phyloP scores from a whole-genome alignment of 257 asterid species.

The Solanum lycopersicoides region DNA sequence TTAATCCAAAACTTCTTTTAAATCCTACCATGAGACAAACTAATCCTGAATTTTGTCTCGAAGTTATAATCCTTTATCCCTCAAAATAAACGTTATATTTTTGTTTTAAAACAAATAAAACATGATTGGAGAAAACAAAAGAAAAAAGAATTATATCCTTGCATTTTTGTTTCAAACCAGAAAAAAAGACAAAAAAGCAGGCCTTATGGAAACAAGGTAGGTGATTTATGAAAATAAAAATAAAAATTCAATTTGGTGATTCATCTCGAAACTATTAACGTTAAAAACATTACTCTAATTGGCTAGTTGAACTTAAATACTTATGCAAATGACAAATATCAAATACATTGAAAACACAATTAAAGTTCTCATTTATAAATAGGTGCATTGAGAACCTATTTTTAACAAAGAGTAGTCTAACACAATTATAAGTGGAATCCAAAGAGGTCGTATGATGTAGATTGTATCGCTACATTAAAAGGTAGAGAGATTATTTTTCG shows the following conservation, averaged over 20 bases:
- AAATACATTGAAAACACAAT: too few relatives aligned
- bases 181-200: background rate
- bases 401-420: too few relatives aligned
- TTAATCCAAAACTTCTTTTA: background rate
- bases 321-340: too few relatives aligned
- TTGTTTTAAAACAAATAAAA: background rate
- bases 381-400: too few relatives aligned
- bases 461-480: accelerated
- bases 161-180: background rate
- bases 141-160: background rate
- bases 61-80: background rate
- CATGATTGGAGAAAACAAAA: background rate
- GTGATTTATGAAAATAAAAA: accelerated
- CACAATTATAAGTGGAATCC: too few relatives aligned
- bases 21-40: background rate
- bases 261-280: too few relatives aligned
- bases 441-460: too few relatives aligned
- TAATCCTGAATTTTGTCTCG: background rate
- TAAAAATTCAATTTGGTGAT: too few relatives aligned
- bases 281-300: too few relatives aligned
- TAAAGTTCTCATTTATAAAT: too few relatives aligned
- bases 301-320: too few relatives aligned
- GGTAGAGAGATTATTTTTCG: too few relatives aligned
- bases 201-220: background rate
- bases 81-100: background rate